Conservation (phyloP, 768 basidiomycete genomes). For the Boletus reticuloceps region DNA sequence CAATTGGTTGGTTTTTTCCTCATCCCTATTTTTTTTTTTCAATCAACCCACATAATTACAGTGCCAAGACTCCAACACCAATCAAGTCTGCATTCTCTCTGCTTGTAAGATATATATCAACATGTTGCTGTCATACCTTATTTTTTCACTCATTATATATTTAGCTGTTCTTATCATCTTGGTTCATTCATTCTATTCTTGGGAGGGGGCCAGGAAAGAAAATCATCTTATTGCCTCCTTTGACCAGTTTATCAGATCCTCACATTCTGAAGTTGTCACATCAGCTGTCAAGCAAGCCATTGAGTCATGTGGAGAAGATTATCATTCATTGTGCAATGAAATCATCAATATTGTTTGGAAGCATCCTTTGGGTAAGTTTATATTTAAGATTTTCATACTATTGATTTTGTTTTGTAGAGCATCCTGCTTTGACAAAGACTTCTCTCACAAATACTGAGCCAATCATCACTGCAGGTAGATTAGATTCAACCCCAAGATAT, state of each 20-base stretch:
- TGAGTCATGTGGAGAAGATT: neutral
- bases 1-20: neutral
- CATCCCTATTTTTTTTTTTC: no score
- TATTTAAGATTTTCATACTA: no score
- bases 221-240: neutral
- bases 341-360: neutral
- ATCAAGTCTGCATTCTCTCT: neutral
- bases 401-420: no score
- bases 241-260: neutral
- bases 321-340: neutral
- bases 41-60: neutral
- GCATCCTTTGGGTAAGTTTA: neutral
- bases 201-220: neutral
- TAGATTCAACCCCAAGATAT: no score
- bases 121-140: no score
- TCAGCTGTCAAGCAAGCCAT: neutral
- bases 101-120: neutral
- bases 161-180: neutral
- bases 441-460: no score
- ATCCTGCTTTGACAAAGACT: no score
- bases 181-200: neutral
- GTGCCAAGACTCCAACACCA: neutral
- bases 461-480: no score
- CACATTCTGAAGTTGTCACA: neutral
- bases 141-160: neutral